These are phyloP conservation scores for Fraxinus platypoda DNA, from an alignment of 305 asterid species.

Conservation along the genomic window DNA sequence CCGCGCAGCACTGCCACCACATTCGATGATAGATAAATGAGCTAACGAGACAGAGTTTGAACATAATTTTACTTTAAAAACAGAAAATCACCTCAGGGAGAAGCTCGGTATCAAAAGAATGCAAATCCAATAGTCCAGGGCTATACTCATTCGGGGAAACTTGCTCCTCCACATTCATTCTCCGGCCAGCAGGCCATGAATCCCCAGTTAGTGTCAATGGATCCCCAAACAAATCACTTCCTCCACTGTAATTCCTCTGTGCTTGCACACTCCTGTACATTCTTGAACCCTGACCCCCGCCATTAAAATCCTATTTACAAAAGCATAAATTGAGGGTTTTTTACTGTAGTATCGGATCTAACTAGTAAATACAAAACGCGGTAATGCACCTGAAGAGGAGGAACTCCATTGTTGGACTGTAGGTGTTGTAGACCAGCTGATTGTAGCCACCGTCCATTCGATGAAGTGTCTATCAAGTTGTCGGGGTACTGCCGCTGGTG, in stretches of 20 bases:
- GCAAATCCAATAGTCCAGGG: conserved; percentile 96
- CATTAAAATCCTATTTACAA: conserved; percentile 56
- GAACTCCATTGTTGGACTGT: conserved; percentile 61
- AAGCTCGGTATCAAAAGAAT: conserved; percentile 89
- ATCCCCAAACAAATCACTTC: conserved; percentile 59
- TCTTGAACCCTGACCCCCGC: conserved; percentile 72
- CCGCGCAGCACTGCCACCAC: background rate
- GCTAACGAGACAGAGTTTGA: background rate
- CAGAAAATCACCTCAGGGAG: conserved; percentile 55
- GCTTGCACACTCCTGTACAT: conserved; percentile 57
- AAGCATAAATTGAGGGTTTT: background rate
- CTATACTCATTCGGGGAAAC: conserved; percentile 68
- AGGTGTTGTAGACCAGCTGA: conserved; percentile 95
- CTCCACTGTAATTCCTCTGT: conserved; percentile 59
- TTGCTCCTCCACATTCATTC: conserved; percentile 62
- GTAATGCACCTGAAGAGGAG: conserved; percentile 55
- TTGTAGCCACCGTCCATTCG: conserved; percentile 90
- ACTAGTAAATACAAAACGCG: background rate
- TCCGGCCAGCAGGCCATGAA: conserved; percentile 29
- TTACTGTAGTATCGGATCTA: background rate
- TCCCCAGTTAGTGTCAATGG: conserved; percentile 68
- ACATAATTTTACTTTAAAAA: background rate
- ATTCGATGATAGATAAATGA: background rate
- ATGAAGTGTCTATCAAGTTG: conserved; percentile 63
- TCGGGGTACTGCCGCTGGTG: conserved; percentile 91